Conservation (phyloP, 2,329 filamentous ascomycete species). For the Emmonsiellopsis sp. region DNA sequence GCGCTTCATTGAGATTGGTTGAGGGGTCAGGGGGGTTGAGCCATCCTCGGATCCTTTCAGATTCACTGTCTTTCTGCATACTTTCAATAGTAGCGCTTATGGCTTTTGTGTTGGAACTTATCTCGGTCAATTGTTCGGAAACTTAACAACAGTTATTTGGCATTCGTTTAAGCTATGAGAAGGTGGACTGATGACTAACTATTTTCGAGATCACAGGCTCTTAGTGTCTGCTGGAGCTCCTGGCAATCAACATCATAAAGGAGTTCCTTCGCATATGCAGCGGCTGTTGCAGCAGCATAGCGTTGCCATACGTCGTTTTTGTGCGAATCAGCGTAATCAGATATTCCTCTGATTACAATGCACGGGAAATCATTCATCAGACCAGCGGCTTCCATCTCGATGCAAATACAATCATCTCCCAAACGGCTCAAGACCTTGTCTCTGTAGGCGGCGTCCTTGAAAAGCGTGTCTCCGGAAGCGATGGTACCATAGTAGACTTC, state of each 20-base stretch:
- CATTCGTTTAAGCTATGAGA: neutral
- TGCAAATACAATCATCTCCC: constrained; percentile 10
- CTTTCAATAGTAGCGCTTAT: neutral
- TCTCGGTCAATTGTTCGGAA: neutral
- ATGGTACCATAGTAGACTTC: constrained; percentile 12
- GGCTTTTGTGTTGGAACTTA: neutral
- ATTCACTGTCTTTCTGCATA: neutral
- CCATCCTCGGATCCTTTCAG: neutral
- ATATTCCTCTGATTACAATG: constrained; percentile 10
- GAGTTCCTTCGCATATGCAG: constrained; percentile 12
- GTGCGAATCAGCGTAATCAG: constrained; percentile 9
- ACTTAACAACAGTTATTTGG: neutral
- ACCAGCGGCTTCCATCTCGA: constrained; percentile 7
- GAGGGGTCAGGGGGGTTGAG: constrained; percentile 2
- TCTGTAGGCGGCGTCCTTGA: constrained; percentile 9
- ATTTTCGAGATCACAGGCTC: neutral
- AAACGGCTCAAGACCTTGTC: constrained; percentile 6
- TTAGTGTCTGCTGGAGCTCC: neutral
- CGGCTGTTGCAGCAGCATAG: constrained; percentile 11
- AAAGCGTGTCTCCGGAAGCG: constrained; percentile 13
- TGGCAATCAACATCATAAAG: neutral
- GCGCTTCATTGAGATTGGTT: constrained; percentile 7
- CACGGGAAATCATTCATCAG: constrained; percentile 5
- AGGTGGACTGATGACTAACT: neutral
- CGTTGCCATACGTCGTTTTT: constrained; percentile 10